Evolutionary conservation across 1,139 yeast genomes (phyloP), one percentile per base, ranked within the genome.

Genomic region (Geotrichum aggregatum): DNA sequence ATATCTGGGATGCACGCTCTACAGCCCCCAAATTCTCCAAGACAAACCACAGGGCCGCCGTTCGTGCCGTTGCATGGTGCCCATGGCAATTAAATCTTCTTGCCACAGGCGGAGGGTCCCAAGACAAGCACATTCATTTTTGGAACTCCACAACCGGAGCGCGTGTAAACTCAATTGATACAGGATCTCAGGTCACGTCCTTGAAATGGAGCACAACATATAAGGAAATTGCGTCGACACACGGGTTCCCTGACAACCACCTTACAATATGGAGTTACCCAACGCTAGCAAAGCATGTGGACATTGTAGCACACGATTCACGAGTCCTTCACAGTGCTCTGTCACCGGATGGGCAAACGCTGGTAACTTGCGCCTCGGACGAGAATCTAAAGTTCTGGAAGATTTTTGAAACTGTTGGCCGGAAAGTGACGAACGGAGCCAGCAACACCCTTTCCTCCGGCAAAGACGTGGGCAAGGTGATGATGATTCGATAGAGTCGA

Each of bases 341-440:
- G 52, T 87, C 96, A 45, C 98, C 98, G 6, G 98, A 92, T 67
- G 87, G 85, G 24, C 79, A 87, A 52, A 87, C 95, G 0, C 71
- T 91, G 55, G 98, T 97, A 1, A 92, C 98, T 0, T 89, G 92
- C 50, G 95, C 98, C 1, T 95, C 96, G 4, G 98, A 94, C 70
- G 99, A 94, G 68, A 92, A 91, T 69, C 77, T 94, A 64, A 92
- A 92, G 72, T 92, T 94, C 71, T 94, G 96, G 94, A 84, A 87
- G 61, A 76, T 94, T 28, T 92, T 89, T 69, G 97, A 91, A 62
- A 63, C 72, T 53, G 70, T 71, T 59, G 76, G 76, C 54, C 66
- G 70, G 52, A 61, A 56, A 38, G 49, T 63, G 33, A 60, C 57
- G 44, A 56, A 59, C 41, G 62, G 63, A 26, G 42, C 31, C 22